Evolutionary conservation across 768 basidiomycete species (phyloP).

Genomic region (Suillus variegatus): DNA sequence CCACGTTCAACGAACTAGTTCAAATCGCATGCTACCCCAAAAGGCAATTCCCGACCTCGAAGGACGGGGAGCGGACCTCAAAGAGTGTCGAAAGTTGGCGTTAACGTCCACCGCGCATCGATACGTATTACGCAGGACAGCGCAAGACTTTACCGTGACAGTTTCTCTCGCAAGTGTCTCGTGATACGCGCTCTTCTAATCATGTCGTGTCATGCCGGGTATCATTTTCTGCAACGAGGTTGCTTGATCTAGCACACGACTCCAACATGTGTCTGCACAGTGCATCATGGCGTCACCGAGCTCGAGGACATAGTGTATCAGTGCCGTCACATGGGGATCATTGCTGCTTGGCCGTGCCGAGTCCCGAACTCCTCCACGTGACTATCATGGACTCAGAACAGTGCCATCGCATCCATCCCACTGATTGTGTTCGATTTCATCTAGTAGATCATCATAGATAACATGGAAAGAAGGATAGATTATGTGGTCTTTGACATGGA

Average conservation of each 20-base stretch:
- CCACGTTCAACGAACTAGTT: too few species aligned
- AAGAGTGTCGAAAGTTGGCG: background rate
- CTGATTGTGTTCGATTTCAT: background rate
- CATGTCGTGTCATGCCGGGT: background rate
- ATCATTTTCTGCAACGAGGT: background rate
- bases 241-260: background rate
- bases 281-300: background rate
- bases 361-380: background rate
- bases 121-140: background rate
- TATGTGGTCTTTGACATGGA: slow-evolving; percentile 79
- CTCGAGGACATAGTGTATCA: background rate
- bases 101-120: background rate
- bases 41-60: background rate
- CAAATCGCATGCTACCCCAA: background rate
- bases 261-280: background rate
- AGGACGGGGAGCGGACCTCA: background rate
- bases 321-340: background rate
- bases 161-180: background rate
- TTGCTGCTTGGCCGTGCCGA: background rate
- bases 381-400: background rate
- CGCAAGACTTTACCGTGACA: background rate
- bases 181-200: background rate
- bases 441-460: background rate
- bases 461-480: slow-evolving; percentile 36
- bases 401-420: background rate